Evolutionary conservation across 164 flowering plant genomes (phyloP).

Genomic region (Annona cherimola): DNA sequence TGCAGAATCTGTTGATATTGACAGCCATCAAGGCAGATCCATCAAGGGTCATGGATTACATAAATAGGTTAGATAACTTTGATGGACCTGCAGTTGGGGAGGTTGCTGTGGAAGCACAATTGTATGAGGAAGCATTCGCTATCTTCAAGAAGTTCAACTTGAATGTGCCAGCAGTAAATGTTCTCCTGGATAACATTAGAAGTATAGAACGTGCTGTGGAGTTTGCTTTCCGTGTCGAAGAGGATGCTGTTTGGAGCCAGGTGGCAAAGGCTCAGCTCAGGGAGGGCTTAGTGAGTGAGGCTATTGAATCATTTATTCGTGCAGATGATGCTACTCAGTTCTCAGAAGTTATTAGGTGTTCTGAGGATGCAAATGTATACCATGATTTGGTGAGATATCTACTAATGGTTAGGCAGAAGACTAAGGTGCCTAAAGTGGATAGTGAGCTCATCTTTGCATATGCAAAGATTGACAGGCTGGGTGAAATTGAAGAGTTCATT

Average conservation of each 20-base stretch:
- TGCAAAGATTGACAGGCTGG: slow-evolving; percentile 94
- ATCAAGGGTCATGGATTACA: slow-evolving; percentile 96
- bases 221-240: slow-evolving; percentile 99
- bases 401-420: slow-evolving; percentile 93
- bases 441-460: slow-evolving; percentile 98
- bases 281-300: slow-evolving; percentile 94
- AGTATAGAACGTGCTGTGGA: slow-evolving; percentile 96
- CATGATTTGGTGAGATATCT: slow-evolving; percentile 93
- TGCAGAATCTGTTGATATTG: slow-evolving; percentile 87
- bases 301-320: slow-evolving; percentile 97
- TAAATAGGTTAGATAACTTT: slow-evolving; percentile 92
- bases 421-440: slow-evolving; percentile 96
- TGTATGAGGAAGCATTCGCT: slow-evolving; percentile 94
- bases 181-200: slow-evolving; percentile 75
- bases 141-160: slow-evolving; percentile 97
- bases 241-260: slow-evolving; percentile 99
- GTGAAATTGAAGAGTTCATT: slow-evolving; percentile 97
- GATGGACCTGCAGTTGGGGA: slow-evolving; percentile 99
- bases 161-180: slow-evolving; percentile 98
- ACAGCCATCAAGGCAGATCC: slow-evolving; percentile 98
- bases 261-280: slow-evolving; percentile 97
- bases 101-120: slow-evolving; percentile 95
- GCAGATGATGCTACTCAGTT: slow-evolving; percentile 97
- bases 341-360: slow-evolving; percentile 83
- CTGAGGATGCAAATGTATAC: slow-evolving; percentile 83